Percentiles rank a stretch among this genome's conserved stretches.
phyloP scores from a whole-genome alignment of 2,329 filamentous ascomycete species.

The Trichoderma sp. region DNA sequence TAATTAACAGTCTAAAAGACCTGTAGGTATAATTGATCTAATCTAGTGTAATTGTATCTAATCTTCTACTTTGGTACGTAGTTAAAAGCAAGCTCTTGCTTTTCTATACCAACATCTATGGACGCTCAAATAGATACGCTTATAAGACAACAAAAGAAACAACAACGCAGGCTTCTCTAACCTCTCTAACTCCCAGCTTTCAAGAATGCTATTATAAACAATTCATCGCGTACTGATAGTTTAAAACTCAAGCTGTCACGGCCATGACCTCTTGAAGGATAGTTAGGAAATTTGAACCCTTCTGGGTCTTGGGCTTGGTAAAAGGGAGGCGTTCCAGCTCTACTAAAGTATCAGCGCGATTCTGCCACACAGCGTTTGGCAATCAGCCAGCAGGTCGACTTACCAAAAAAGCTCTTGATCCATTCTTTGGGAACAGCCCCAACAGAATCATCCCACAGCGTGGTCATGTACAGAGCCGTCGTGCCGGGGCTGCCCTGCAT shows the following conservation, averaged over 20 bases:
- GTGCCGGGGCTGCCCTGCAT: neutral
- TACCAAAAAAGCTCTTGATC: conserved; percentile 21
- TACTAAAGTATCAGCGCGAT: neutral
- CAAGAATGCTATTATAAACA: neutral
- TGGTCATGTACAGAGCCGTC: conserved; percentile 1
- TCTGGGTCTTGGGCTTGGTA: conserved; percentile 4
- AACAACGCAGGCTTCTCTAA: neutral
- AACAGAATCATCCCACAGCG: conserved; percentile 13
- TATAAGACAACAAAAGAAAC: neutral
- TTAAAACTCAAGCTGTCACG: neutral
- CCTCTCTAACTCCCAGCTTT: neutral
- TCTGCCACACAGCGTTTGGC: neutral
- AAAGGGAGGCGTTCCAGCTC: conserved; percentile 9
- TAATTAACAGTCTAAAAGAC: neutral
- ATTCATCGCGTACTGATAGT: no score
- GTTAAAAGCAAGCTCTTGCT: neutral
- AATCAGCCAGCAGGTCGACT: neutral
- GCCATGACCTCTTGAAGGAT: neutral
- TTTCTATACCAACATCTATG: neutral
- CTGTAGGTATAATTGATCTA: neutral
- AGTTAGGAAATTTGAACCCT: neutral
- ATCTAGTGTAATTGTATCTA: neutral
- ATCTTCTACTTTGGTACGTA: neutral
- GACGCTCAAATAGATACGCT: neutral
- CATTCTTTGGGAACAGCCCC: conserved; percentile 14